phyloP scores from a whole-genome alignment of 208 protist genomes.

The Acanthamoeba castellanii region DNA sequence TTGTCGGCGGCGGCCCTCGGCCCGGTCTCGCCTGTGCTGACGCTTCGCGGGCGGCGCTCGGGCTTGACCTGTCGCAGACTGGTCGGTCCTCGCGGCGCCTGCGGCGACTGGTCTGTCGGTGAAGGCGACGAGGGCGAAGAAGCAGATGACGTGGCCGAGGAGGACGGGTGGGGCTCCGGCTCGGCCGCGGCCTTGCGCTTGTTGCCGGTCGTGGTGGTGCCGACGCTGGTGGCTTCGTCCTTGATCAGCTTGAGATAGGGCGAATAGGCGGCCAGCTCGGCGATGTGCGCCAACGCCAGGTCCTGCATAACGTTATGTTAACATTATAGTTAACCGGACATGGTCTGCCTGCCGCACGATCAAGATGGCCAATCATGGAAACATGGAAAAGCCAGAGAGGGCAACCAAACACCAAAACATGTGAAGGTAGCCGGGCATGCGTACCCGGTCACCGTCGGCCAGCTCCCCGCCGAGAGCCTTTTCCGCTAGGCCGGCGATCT shows the following conservation, averaged over 20 bases:
- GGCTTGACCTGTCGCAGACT: background rate
- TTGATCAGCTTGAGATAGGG: background rate
- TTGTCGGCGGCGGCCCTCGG: too few relatives aligned
- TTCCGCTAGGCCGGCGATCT: background rate
- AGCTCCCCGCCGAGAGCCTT: background rate
- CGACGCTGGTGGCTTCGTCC: background rate
- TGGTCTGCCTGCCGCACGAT: too few relatives aligned
- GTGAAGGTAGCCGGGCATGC: too few relatives aligned
- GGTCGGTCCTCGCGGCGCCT: background rate
- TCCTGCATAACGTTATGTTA: background rate
- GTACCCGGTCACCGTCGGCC: background rate
- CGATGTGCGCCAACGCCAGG: background rate
- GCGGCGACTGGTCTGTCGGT: background rate
- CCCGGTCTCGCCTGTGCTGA: background rate
- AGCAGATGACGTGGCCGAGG: background rate
- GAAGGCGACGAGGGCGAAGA: background rate
- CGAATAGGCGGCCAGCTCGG: slow-evolving; percentile 16
- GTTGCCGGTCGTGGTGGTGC: slow-evolving; percentile 3
- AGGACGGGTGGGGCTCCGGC: background rate
- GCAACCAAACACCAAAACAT: too few relatives aligned
- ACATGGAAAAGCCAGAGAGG: too few relatives aligned
- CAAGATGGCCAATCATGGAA: too few relatives aligned
- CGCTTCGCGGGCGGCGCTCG: background rate
- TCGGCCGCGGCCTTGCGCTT: background rate
- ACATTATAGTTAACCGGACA: too few relatives aligned